Conservation (phyloP, 257 asterid species). For the Lycium ferocissimum region DNA sequence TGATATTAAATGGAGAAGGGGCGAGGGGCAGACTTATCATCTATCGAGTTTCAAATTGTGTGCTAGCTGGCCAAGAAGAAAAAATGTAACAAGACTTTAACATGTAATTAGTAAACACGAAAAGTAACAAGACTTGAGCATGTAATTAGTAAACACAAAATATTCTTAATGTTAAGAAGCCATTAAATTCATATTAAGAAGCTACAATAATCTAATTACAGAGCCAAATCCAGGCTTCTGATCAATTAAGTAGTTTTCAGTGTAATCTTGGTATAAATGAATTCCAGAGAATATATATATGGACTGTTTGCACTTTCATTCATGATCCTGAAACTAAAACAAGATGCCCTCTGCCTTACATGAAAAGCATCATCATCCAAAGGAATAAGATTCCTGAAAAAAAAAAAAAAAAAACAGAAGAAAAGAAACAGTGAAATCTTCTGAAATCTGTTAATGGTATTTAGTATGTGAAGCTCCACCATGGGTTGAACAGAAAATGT, state of each 20-base stretch:
- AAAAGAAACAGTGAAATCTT: not conserved
- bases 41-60: not conserved
- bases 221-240: not conserved
- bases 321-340: not conserved
- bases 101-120: not conserved
- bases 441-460: not conserved
- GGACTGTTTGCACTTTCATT: not conserved
- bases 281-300: not conserved
- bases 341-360: conserved; percentile 36
- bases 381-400: conserved; percentile 55
- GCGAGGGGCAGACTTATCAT: not conserved
- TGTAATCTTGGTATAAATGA: not conserved
- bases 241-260: not conserved
- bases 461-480: no score
- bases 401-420: not conserved
- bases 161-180: not conserved
- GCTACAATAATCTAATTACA: not conserved
- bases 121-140: not conserved
- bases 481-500: no score
- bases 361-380: conserved; percentile 44
- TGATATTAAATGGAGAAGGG: not conserved
- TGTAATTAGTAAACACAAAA: not conserved
- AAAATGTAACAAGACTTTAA: not conserved
- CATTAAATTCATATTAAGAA: conserved; percentile 4
- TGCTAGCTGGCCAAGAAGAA: not conserved